Evolutionary conservation across 2,329 filamentous ascomycete species (phyloP).

Genomic region (Cadophora sp.): DNA sequence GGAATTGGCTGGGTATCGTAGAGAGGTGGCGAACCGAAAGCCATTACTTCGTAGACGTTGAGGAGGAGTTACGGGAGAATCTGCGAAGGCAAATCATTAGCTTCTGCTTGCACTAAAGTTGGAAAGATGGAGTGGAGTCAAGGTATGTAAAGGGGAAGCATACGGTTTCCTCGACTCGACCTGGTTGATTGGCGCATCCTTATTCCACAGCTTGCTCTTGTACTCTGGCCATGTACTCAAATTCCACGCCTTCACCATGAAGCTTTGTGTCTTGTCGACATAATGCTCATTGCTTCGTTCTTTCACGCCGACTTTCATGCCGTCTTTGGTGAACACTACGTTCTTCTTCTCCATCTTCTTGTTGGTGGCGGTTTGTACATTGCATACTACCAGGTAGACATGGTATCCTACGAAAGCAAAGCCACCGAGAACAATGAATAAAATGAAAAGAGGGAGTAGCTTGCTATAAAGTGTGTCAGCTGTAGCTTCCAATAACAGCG

Average conservation of each 20-base stretch:
- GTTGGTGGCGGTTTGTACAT: conserved; percentile 70
- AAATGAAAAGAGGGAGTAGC: conserved; percentile 70
- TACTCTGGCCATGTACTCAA: conserved; percentile 49
- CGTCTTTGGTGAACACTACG: conserved; percentile 77
- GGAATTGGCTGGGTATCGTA: conserved; percentile 4
- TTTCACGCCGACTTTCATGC: conserved; percentile 74
- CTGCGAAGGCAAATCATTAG: not conserved
- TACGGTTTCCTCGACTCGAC: conserved; percentile 41
- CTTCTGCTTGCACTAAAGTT: not conserved
- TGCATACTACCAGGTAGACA: conserved; percentile 70
- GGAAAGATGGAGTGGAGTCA: not conserved
- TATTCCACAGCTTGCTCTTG: conserved; percentile 48
- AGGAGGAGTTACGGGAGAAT: conserved; percentile 22
- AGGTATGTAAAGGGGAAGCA: conserved; percentile 23
- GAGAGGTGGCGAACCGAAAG: not conserved
- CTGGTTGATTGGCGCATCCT: conserved; percentile 37
- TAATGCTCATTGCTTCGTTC: conserved; percentile 73
- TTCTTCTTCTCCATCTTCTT: conserved; percentile 79
- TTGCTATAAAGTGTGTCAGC: conserved; percentile 47
- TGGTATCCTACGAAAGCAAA: conserved; percentile 74
- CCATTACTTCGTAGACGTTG: conserved; percentile 11
- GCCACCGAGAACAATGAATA: conserved; percentile 62
- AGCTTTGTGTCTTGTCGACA: conserved; percentile 75
- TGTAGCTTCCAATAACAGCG: not conserved
- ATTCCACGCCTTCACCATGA: conserved; percentile 72